Conservation (phyloP, 345 rosid species). For the Citropsis articulata region DNA sequence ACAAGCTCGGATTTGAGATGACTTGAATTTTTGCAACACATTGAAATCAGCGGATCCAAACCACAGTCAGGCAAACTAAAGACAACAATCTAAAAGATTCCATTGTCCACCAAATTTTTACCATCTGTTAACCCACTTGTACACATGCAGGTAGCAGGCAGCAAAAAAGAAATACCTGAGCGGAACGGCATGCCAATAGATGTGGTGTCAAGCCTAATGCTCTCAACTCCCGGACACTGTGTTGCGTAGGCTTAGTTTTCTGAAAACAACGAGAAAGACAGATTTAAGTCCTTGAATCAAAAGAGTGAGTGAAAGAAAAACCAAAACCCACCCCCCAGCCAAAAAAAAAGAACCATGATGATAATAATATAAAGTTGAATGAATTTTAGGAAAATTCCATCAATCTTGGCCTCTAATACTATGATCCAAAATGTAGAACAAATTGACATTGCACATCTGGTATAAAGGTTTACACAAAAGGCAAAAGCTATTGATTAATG, state of each 20-base stretch:
- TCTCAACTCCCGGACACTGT: conserved; percentile 89
- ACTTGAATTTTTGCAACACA: not conserved
- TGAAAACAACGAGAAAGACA: conserved; percentile 14
- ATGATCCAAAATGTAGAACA: not conserved
- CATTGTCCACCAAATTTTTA: not conserved
- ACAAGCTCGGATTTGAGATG: not conserved
- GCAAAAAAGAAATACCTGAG: conserved; percentile 50
- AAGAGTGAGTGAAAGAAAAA: not conserved
- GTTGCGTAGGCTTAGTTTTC: conserved; percentile 96
- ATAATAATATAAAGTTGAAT: not conserved
- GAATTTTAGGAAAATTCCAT: not conserved
- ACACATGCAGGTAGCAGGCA: not conserved
- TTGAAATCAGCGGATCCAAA: not conserved
- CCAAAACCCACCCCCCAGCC: no score
- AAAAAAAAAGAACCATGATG: not conserved
- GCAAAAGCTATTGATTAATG: not conserved
- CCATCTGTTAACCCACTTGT: not conserved
- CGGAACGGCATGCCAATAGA: conserved; percentile 91
- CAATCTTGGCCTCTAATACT: not conserved
- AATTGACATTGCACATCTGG: not conserved
- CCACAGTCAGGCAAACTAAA: not conserved
- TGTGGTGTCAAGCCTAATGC: conserved; percentile 95
- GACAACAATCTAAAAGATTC: conserved; percentile 2
- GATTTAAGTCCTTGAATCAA: not conserved
- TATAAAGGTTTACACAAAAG: not conserved